Evolutionary conservation across 257 asterid genomes (phyloP), one percentile per base, ranked within the genome.

Genomic region (Petunia secreta): DNA sequence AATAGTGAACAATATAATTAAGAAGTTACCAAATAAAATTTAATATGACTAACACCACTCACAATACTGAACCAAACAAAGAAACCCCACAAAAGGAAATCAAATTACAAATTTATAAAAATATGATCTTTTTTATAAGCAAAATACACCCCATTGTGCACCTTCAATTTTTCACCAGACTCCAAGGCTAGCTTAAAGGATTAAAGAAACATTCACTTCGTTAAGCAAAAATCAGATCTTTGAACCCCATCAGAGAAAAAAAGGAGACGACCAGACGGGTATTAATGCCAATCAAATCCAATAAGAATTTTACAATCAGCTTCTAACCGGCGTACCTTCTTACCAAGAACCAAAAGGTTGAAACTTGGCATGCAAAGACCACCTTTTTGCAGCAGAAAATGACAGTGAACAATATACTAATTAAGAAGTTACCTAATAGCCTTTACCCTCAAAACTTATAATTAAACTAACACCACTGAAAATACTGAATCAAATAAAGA

Each of bases 241-340:
- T 9, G 40, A 68, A 68, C 40, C 4, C 40, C 8, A n/a, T 68
- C 76, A 68, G 8, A 9, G 5, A 57, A 44, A 4, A 10, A 69
- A 69, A 16, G 25, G 16, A 16, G 59, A 69, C 25, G 58, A 46
- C 41, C 76, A 69, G 76, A 69, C 44, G 58, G 41, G 58, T 44
- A 57, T n/a, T 68, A 4, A 44, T 39, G 57, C n/a, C 13, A 68
- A 44, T 7, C 75, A 68, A 68, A 69, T 44, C 76, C 58, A 46
- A 9, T 25, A 46, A 8, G 16, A 69, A 4, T 25, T 38, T 25
- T 25, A 46, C 1, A 69, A 69, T 9, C 25, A 8, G 11, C 25
- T 9, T 44, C 38, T 25, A 40, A 46, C 10, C 0, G 1, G 15
- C 6, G 46, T 46, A 10, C 50, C 10, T 4, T 25, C 41, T 69